Base-by-base conservation (phyloP, 2,329 filamentous ascomycete genomes). In the Orbilia quercus region DNA sequence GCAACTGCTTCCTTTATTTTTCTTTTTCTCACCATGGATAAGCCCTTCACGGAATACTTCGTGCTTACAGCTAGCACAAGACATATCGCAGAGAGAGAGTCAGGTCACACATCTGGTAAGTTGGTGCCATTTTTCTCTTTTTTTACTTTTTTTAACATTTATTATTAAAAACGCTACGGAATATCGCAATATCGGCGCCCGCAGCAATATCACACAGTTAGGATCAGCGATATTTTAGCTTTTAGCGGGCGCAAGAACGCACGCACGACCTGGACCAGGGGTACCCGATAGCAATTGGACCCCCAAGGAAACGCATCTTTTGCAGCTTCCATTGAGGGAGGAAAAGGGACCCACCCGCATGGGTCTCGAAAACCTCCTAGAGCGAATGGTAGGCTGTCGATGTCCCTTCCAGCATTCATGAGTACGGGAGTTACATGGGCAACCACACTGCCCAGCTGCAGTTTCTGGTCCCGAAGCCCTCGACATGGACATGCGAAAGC, bases 131-230 rank as follows among this genome's bases (percentile, higher is more conserved):
- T 20, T 20, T 36, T 63, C 40, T 38, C 50, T 42, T 51, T 53
- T 58, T 58, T 50, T 59, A 45, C 28, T 53, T 59, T 64, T 64
- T 50, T 64, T 59, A 72, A 64, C 59, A 45, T 60, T 57, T 36
- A 44, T 71, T 63, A 48, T 57, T 57, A 64, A 70, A 58, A 47
- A 50, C 23, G 22, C 36, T 65, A 65, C 47, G 54, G 67, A 59
- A 72, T 64, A 72, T 72, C 67, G 59, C 47, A 65, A 72, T 72
- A 72, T 72, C 59, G 50, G 67, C 59, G 44, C 67, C 55, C 23
- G 55, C 28, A 55, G 45, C 28, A 65, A 65, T 54, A 47, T 59
- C 40, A 11, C 23, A 48, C 42, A 7, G 36, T 59, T 67, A 53
- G 23, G 48, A 48, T 54, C 63, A 59, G 45, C 36, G 20, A 55